Percentiles rank a stretch among this genome's conserved stretches.
Conservation (phyloP, 768 basidiomycete genomes). For the Amanita fuliginea region DNA sequence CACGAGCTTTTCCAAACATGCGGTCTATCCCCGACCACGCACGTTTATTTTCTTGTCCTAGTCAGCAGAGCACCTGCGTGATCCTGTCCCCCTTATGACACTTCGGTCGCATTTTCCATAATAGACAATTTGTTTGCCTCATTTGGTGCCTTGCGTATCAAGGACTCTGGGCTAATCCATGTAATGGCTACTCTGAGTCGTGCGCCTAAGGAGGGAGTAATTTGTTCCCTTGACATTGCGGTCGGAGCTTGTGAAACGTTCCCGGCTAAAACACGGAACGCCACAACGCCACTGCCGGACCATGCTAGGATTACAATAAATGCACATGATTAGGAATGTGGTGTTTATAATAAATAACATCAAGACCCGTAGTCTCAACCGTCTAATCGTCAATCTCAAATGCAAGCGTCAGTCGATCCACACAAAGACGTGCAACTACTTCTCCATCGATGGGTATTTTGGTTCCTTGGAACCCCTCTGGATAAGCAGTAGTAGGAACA, state of each 20-base stretch:
- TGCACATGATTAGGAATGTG: background rate
- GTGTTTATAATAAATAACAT: background rate
- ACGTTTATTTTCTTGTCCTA: background rate
- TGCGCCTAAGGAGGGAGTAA: too few species aligned
- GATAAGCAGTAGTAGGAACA: constrained; percentile 58
- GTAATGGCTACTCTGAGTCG: too few species aligned
- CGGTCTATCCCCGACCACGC: background rate
- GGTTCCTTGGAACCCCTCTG: constrained; percentile 84
- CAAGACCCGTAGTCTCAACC: too few species aligned
- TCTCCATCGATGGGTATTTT: constrained; percentile 74
- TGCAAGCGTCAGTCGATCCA: constrained; percentile 43
- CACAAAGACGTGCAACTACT: constrained; percentile 49
- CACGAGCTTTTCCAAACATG: background rate
- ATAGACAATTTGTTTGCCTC: background rate
- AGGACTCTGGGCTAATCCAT: background rate
- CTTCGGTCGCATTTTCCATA: background rate
- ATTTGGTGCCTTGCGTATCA: too few species aligned
- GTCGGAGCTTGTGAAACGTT: too few species aligned
- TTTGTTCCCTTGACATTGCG: too few species aligned
- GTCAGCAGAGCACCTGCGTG: background rate
- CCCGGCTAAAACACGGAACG: background rate
- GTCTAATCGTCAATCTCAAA: constrained; percentile 52
- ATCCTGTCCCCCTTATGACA: background rate
- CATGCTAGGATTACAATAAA: background rate
- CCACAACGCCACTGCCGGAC: background rate